Conservation (phyloP, 441 rosid genomes). For the Rhodomyrtus psidioides region DNA sequence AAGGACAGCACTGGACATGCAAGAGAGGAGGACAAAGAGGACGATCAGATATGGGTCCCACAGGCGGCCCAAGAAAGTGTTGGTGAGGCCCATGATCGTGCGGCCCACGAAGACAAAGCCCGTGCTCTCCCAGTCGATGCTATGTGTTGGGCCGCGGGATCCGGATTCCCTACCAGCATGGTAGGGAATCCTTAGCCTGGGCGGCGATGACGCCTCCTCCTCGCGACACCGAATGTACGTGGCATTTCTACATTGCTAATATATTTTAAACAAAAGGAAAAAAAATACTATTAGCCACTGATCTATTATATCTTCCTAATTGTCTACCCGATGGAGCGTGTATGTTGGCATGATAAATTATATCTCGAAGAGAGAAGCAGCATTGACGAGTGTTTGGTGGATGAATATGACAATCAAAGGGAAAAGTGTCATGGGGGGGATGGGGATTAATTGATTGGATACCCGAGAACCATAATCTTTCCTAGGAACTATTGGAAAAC, state of each 20-base stretch:
- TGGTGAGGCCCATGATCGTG: slow-evolving; percentile 44
- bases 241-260: slow-evolving; percentile 32
- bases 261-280: too few species aligned
- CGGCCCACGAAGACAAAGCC: slow-evolving; percentile 66
- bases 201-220: slow-evolving; percentile 59
- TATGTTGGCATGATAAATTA: not conserved
- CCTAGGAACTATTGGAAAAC: too few species aligned
- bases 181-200: too few species aligned
- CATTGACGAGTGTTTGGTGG: not conserved
- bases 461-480: too few species aligned
- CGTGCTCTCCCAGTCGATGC: slow-evolving; percentile 31
- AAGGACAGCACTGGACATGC: slow-evolving; percentile 30
- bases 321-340: not conserved
- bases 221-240: slow-evolving; percentile 36
- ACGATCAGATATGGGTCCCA: slow-evolving; percentile 74
- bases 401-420: too few species aligned
- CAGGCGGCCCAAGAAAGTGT: slow-evolving; percentile 57
- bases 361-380: not conserved
- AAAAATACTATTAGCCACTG: not conserved
- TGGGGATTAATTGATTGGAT: too few species aligned
- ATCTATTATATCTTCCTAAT: too few species aligned
- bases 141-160: slow-evolving; percentile 69
- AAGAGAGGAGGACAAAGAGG: slow-evolving; percentile 39
- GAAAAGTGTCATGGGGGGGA: too few species aligned
- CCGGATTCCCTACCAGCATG: too few species aligned